Conservation (phyloP, 352 stramenopile species). For the Phytophthora colocasiae region DNA sequence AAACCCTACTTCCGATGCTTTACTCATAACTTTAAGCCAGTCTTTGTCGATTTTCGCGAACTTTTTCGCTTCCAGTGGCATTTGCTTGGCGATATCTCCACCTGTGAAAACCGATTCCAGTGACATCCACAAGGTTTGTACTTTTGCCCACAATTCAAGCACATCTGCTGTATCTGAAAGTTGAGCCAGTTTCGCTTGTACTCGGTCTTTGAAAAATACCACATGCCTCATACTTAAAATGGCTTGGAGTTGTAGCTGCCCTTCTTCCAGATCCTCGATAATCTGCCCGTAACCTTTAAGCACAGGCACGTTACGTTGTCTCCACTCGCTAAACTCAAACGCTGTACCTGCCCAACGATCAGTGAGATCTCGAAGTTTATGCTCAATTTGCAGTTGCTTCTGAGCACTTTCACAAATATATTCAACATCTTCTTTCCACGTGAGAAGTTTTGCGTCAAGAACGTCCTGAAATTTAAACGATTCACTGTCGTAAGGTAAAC, state of each 20-base stretch:
- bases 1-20: constrained; percentile 78
- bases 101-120: constrained; percentile 94
- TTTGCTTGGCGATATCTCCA: constrained; percentile 93
- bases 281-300: constrained; percentile 81
- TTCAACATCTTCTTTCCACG: constrained; percentile 84
- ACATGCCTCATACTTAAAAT: constrained; percentile 92
- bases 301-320: constrained; percentile 70
- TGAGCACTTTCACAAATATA: constrained; percentile 92
- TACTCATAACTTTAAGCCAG: constrained; percentile 91
- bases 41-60: constrained; percentile 94
- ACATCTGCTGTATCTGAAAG: constrained; percentile 91
- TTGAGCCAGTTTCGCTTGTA: constrained; percentile 80
- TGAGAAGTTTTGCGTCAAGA: constrained; percentile 77
- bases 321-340: constrained; percentile 92
- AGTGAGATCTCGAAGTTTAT: constrained; percentile 89
- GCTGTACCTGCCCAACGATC: constrained; percentile 76
- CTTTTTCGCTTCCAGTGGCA: constrained; percentile 93
- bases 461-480: constrained; percentile 83
- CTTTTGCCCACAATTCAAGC: constrained; percentile 92
- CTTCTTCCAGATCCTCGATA: constrained; percentile 92
- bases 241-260: constrained; percentile 88
- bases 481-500: constrained; percentile 75
- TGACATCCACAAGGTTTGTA: constrained; percentile 92
- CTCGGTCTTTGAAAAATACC: constrained; percentile 86
- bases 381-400: constrained; percentile 92